Evolutionary conservation across 2,329 filamentous ascomycete species (phyloP).

Genomic region (Fusarium sp.): DNA sequence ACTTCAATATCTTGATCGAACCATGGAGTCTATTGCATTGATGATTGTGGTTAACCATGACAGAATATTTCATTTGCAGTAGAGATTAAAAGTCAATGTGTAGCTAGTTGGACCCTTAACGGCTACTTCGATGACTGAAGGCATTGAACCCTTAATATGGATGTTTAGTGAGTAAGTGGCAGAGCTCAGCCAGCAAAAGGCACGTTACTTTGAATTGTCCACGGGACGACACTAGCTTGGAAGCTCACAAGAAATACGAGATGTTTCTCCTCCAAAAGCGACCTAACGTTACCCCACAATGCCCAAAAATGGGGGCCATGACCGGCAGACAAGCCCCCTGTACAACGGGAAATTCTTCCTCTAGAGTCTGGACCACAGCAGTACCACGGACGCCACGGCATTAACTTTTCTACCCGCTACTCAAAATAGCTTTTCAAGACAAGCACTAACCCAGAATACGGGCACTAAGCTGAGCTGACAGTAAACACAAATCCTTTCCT

Average conservation of each 20-base stretch:
- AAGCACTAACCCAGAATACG: slow-evolving; percentile 22
- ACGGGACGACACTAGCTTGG: slow-evolving; percentile 23
- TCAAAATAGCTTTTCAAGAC: slow-evolving; percentile 35
- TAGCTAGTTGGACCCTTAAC: neutral
- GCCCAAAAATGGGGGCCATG: slow-evolving; percentile 19
- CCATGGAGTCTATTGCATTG: neutral
- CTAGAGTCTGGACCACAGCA: slow-evolving; percentile 27
- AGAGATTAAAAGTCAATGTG: neutral
- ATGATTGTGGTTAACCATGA: neutral
- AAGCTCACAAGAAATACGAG: slow-evolving; percentile 40
- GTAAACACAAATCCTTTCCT: neutral
- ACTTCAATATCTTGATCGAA: slow-evolving; percentile 5
- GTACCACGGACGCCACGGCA: slow-evolving; percentile 1
- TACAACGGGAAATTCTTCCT: slow-evolving; percentile 15
- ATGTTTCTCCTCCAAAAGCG: slow-evolving; percentile 17
- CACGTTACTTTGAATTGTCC: slow-evolving; percentile 30
- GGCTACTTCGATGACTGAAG: slow-evolving; percentile 16
- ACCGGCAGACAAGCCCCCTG: slow-evolving; percentile 23
- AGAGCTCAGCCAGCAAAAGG: slow-evolving; percentile 8
- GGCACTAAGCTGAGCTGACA: slow-evolving; percentile 7
- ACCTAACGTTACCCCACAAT: slow-evolving; percentile 39
- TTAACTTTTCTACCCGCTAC: slow-evolving; percentile 20
- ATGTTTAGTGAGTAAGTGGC: neutral
- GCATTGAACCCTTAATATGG: neutral
- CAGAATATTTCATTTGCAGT: neutral